Evolutionary conservation across 1,139 yeast genomes (phyloP), one percentile per base, ranked within the genome.

Genomic region (Lodderomyces beijingensis): DNA sequence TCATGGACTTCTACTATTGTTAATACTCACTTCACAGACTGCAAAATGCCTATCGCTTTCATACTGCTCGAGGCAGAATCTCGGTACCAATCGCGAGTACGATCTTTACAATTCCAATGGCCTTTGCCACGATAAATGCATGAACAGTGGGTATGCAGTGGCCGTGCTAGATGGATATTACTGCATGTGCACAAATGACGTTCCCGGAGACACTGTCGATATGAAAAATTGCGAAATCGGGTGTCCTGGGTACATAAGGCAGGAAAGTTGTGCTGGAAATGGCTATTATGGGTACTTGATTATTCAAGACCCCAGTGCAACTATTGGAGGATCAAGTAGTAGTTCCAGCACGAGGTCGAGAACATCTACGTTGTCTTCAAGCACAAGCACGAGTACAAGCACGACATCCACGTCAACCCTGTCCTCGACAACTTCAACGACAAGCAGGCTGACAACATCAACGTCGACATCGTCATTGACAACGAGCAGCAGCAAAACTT

Each of bases 131-230:
- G 62, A 60, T 35, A 52, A 59, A 25, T 80, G 88, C 49, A 21
- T 39, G 3, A 38, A 33, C 5, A 40, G 43, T 10, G 78, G 75
- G n/a, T 74, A 57, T 46, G 67, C 77, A 2, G 74, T 68, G 36
- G 87, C 78, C 4, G 65, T 80, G 30, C 55, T 79, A 12, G 79
- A 69, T 38, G 63, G 60, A 16, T 45, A 56, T 33, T 40, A 62
- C 31, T 80, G 88, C 53, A 80, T 79, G 75, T 80, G 88, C 49
- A 66, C 83, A 8, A 65, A 79, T 47, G 49, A 53, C 23, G 55
- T 70, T 4, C 85, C 86, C 0, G 61, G 49, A 2, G 62, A 49
- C 2, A 58, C 71, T 2, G 54, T 57, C 1, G 45, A 50, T 23
- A 35, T 53, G 23, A 34, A 50, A 20, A 43, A 62, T 16, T 80